These are phyloP conservation scores for Suhomyces taliae DNA, from an alignment of 1,139 yeast species.

Conservation along the genomic window DNA sequence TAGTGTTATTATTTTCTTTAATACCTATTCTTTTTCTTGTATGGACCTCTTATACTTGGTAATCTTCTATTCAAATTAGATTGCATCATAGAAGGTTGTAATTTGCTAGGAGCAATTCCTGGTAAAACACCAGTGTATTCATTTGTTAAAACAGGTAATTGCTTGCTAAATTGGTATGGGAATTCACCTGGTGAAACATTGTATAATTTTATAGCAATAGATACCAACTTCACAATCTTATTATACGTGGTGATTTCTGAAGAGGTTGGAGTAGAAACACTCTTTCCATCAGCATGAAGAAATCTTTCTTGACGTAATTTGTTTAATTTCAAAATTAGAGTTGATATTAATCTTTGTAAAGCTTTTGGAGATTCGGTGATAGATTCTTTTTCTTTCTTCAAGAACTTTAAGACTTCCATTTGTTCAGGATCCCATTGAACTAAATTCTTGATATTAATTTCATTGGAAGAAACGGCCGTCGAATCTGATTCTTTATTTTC, in stretches of 20 bases:
- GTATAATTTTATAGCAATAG: slow-evolving; percentile 30
- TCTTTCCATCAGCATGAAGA: slow-evolving; percentile 30
- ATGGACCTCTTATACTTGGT: slow-evolving; percentile 44
- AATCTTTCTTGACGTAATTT: slow-evolving; percentile 62
- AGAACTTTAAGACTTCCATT: slow-evolving; percentile 24
- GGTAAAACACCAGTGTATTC: slow-evolving; percentile 84
- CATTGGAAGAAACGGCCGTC: slow-evolving; percentile 9
- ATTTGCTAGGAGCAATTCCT: slow-evolving; percentile 41
- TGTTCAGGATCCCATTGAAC: slow-evolving; percentile 41
- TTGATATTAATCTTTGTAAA: slow-evolving; percentile 55
- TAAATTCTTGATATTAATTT: slow-evolving; percentile 34
- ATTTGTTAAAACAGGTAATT: slow-evolving; percentile 68
- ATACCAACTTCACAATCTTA: slow-evolving; percentile 44
- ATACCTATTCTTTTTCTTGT: slow-evolving; percentile 36
- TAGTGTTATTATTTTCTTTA: neutral
- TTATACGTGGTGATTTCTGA: slow-evolving; percentile 33
- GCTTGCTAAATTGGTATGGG: slow-evolving; percentile 38
- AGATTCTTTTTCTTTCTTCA: slow-evolving; percentile 28
- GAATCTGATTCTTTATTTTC: slow-evolving; percentile 8
- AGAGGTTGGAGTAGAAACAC: slow-evolving; percentile 28
- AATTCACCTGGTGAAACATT: slow-evolving; percentile 30
- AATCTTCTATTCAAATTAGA: slow-evolving; percentile 23
- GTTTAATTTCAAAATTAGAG: slow-evolving; percentile 57
- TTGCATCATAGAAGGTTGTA: slow-evolving; percentile 12
- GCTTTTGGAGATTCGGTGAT: slow-evolving; percentile 28